phyloP scores from a whole-genome alignment of 108 stramenopile species.

The Fragilariopsis cylindrus region DNA sequence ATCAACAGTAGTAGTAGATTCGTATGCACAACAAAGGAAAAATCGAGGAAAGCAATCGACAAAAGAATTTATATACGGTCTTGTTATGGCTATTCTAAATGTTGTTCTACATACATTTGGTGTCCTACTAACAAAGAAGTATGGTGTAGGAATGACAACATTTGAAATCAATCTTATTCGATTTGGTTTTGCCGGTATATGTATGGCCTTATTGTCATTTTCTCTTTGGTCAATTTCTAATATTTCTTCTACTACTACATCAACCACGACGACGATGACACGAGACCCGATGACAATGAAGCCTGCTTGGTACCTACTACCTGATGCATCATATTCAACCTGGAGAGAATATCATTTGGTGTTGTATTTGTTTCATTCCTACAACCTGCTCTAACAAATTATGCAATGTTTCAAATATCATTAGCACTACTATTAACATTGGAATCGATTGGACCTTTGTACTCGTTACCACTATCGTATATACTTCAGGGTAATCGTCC shows the following conservation, averaged over 20 bases:
- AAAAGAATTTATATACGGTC: conserved; percentile 43
- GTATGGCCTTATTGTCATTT: conserved; percentile 52
- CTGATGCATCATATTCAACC: conserved; percentile 15
- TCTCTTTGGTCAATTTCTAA: background rate
- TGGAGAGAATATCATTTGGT: conserved; percentile 67
- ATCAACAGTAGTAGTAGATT: no score
- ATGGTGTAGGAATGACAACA: conserved; percentile 69
- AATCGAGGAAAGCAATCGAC: background rate
- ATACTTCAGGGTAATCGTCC: conserved; percentile 11
- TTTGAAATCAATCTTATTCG: conserved; percentile 86
- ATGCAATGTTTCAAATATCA: conserved; percentile 83
- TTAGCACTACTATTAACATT: conserved; percentile 76
- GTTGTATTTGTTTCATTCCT: conserved; percentile 82
- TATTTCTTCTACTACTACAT: no score
- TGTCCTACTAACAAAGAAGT: conserved; percentile 72
- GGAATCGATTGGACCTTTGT: conserved; percentile 76
- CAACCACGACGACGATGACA: background rate
- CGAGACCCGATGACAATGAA: background rate
- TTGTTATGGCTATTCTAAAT: conserved; percentile 63
- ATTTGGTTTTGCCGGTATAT: conserved; percentile 82
- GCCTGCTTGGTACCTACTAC: conserved; percentile 18
- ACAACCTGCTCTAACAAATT: conserved; percentile 75
- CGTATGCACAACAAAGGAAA: background rate
- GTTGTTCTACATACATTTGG: conserved; percentile 81
- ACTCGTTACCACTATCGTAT: conserved; percentile 63